These are phyloP conservation scores for Mollisia scopiformis DNA, from an alignment of 2,329 filamentous ascomycete genomes.

Conservation along the genomic window DNA sequence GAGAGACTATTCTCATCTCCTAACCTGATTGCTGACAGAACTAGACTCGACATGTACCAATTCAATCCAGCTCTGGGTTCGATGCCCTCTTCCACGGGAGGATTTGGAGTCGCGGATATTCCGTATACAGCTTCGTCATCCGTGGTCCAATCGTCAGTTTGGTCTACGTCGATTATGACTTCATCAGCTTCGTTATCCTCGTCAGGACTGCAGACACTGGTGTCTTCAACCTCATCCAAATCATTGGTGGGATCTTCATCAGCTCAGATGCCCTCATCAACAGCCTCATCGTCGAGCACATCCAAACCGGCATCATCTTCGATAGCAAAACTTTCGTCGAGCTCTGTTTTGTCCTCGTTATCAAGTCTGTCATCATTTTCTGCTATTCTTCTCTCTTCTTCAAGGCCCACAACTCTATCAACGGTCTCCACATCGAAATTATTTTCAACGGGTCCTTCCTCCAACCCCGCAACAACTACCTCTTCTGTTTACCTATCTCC, in stretches of 20 bases:
- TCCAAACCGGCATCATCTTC: too few relatives aligned
- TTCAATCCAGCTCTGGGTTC: neutral
- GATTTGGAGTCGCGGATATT: neutral
- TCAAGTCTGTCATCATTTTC: neutral
- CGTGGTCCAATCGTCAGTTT: neutral
- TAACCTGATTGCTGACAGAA: neutral
- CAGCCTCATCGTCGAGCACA: too few relatives aligned
- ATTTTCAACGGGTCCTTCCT: neutral
- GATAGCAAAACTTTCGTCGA: too few relatives aligned
- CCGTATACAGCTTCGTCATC: neutral
- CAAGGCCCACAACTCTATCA: neutral
- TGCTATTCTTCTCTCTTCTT: neutral
- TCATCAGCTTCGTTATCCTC: too few relatives aligned
- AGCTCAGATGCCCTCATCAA: too few relatives aligned
- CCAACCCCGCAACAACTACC: neutral
- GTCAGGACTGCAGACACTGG: too few relatives aligned
- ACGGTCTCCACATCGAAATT: neutral
- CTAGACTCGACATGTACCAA: neutral
- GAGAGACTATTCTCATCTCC: neutral
- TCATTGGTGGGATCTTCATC: too few relatives aligned
- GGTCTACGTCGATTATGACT: too few relatives aligned
- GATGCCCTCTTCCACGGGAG: neutral
- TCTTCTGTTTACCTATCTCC: neutral
- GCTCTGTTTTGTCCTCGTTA: too few relatives aligned
- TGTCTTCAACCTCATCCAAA: too few relatives aligned